Percentiles rank a stretch among this genome's conserved stretches.
Conservation (phyloP, 2,329 filamentous ascomycete genomes). For the Xylaria arbuscula region DNA sequence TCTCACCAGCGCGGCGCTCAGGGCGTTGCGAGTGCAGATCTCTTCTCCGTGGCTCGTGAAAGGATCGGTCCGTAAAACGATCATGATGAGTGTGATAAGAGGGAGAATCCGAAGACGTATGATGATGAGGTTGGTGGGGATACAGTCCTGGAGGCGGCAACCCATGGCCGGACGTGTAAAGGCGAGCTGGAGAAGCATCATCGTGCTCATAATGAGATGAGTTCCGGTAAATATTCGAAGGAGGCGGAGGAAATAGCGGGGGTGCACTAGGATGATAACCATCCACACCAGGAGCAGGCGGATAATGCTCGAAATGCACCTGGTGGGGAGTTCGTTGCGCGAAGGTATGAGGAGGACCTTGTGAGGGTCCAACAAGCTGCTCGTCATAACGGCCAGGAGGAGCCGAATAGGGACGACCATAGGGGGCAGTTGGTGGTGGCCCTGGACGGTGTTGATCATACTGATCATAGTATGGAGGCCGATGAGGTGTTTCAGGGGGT, state of each 20-base stretch:
- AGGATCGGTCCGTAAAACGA: conserved; percentile 20
- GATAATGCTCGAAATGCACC: conserved; percentile 31
- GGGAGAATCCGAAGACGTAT: conserved; percentile 34
- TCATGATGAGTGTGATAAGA: conserved; percentile 28
- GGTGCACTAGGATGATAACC: conserved; percentile 29
- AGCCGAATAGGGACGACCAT: conserved; percentile 33
- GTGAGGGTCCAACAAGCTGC: conserved; percentile 13
- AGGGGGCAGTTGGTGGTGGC: conserved; percentile 13
- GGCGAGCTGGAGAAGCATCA: conserved; percentile 31
- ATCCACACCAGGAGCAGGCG: conserved; percentile 32
- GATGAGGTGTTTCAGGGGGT: conserved; percentile 24
- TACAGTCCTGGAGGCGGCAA: conserved; percentile 34
- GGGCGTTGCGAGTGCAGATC: conserved; percentile 21
- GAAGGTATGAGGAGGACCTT: conserved; percentile 11
- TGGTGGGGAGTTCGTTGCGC: conserved; percentile 24
- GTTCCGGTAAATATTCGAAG: conserved; percentile 18
- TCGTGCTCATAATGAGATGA: conserved; percentile 29
- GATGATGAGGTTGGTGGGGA: conserved; percentile 34
- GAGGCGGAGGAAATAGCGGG: conserved; percentile 30
- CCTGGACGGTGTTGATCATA: conserved; percentile 32
- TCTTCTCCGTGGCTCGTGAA: conserved; percentile 25
- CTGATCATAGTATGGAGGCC: conserved; percentile 22
- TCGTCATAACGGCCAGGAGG: conserved; percentile 31
- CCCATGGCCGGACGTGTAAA: conserved; percentile 37
- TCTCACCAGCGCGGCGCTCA: conserved; percentile 27